A percentile compares a stretch with the other conserved stretches of the same genome.
phyloP scores from a whole-genome alignment of 2,329 filamentous ascomycete genomes.

The Thielaviopsis cerberus region DNA sequence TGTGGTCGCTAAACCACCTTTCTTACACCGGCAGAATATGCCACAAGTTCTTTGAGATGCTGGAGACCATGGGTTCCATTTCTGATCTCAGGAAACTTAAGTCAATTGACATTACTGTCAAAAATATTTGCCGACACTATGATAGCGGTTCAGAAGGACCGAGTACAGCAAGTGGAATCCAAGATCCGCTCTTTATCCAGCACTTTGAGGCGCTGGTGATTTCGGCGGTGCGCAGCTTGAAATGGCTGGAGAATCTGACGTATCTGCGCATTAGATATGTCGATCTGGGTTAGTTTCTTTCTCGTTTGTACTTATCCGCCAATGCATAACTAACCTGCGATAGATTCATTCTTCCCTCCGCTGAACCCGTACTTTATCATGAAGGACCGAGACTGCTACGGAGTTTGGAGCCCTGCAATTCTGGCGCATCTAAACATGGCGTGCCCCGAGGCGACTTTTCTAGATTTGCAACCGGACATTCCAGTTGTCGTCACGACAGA shows the following conservation, averaged over 20 bases:
- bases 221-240: conserved; percentile 41
- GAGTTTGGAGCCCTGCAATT: conserved; percentile 55
- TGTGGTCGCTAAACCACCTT: conserved; percentile 46
- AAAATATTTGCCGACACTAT: conserved; percentile 45
- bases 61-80: conserved; percentile 18
- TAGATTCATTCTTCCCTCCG: conserved; percentile 50
- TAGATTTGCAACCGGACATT: conserved; percentile 45
- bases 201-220: conserved; percentile 53
- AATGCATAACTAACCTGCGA: conserved; percentile 9
- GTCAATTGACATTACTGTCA: conserved; percentile 53
- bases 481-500: conserved; percentile 40
- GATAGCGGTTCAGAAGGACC: conserved; percentile 22
- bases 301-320: conserved; percentile 12
- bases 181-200: conserved; percentile 52
- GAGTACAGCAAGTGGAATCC: conserved; percentile 50
- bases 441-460: conserved; percentile 39
- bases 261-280: conserved; percentile 57
- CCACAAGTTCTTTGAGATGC: conserved; percentile 44
- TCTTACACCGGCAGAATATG: conserved; percentile 57
- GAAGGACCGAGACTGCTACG: conserved; percentile 39
- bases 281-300: conserved; percentile 38
- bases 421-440: conserved; percentile 38
- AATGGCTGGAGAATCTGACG: conserved; percentile 37
- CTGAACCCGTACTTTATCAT: conserved; percentile 58
- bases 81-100: conserved; percentile 18